These are phyloP conservation scores for Pseudogymnoascus sp. DNA, from an alignment of 2,329 filamentous ascomycete genomes.

Conservation along the genomic window DNA sequence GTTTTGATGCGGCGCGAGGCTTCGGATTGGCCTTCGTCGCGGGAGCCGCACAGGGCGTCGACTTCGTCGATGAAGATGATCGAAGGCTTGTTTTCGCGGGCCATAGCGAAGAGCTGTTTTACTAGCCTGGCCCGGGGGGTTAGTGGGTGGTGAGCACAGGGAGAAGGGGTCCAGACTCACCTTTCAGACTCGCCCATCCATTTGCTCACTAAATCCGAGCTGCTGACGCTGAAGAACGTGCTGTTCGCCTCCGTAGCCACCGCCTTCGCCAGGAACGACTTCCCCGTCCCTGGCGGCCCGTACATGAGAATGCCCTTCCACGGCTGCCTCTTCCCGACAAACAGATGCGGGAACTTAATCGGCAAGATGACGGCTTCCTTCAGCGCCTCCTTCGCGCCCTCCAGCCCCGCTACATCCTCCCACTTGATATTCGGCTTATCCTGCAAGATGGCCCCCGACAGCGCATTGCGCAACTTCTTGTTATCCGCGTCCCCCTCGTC, in stretches of 20 bases:
- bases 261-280: constrained; percentile 94
- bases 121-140: constrained; percentile 48
- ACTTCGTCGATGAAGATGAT: constrained; percentile 99
- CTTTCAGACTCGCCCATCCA: constrained; percentile 99
- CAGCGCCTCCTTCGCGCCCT: constrained; percentile 88
- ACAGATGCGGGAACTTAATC: constrained; percentile 96
- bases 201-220: constrained; percentile 93
- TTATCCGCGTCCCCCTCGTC: constrained; percentile 73
- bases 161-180: too few relatives aligned
- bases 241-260: constrained; percentile 98
- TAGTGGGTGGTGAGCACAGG: neutral
- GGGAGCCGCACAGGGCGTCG: constrained; percentile 88
- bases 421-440: constrained; percentile 95
- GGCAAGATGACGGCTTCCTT: constrained; percentile 97
- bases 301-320: constrained; percentile 98
- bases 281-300: constrained; percentile 92
- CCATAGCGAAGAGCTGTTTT: constrained; percentile 95
- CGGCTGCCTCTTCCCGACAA: constrained; percentile 90
- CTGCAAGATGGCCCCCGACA: constrained; percentile 85
- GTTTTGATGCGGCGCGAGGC: constrained; percentile 97
- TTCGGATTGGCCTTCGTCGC: constrained; percentile 92
- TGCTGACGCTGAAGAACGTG: constrained; percentile 97
- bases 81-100: constrained; percentile 92
- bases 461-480: constrained; percentile 88
- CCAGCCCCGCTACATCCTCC: constrained; percentile 95